Evolutionary conservation across 768 basidiomycete genomes (phyloP), one percentile per base, ranked within the genome.

Genomic region (Lactifluus subvellereus): DNA sequence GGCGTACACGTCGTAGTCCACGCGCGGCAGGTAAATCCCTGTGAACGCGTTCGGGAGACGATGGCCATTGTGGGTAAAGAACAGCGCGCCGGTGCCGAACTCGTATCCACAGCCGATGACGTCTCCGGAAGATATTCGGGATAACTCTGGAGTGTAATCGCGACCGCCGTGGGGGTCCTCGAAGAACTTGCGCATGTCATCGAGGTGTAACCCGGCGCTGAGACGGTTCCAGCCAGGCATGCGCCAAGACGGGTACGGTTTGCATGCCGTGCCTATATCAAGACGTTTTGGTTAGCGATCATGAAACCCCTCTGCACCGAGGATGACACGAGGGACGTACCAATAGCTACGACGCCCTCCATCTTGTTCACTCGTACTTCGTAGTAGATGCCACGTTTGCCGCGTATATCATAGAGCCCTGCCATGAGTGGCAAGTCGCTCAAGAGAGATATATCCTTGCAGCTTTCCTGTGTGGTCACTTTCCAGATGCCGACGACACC

Each of bases 151-250:
- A 45, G 72, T 73, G 71, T 82, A 88, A 67, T 85, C 82, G 1
- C 83, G 79, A 11, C 86, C 87, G 18, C 86, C 87, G 51, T 82
- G 76, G 1, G 84, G 74, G 68, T 86, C 84, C 67, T 87, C 86
- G 62, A 84, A 88, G 77, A 88, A 88, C 72, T 87, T 88, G 70
- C 84, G 80, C 69, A 85, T 75, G 72, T 88, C 87, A 69, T 88
- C 87, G 38, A 88, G 78, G 67, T 88, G 87, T 32, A 87, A 74
- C 1, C 80, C 86, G 1, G 82, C 82, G 58, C 86, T 86, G 47
- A 81, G 74, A 53, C 86, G 75, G 68, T 89, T 84, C 87, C 87
- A 88, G 3, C 87, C 87, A 45, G 87, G 87, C 48, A 87, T 76
- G 20, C 86, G 79, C 77, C 82, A 87, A 1, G 73, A 72, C 0